Conservation (phyloP, 441 rosid genomes). For the Adansonia grandidieri region DNA sequence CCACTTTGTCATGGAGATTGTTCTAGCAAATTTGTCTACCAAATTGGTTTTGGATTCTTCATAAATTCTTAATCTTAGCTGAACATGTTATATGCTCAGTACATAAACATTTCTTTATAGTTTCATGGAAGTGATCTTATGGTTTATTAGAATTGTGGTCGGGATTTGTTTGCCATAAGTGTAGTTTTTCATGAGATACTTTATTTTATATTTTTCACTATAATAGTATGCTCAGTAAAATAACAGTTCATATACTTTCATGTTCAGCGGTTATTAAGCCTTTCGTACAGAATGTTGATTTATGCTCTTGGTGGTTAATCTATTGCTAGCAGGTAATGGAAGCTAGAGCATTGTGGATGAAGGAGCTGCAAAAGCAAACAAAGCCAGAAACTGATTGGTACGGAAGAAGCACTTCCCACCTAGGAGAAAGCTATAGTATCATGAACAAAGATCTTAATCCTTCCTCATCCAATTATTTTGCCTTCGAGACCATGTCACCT, state of each 20-base stretch:
- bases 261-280: background rate
- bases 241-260: background rate
- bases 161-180: background rate
- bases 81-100: background rate
- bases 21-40: background rate
- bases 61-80: background rate
- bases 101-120: background rate
- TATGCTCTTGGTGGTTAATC: constrained; percentile 27
- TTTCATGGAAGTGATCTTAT: background rate
- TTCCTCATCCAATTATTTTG: constrained; percentile 43
- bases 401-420: constrained; percentile 37
- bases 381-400: constrained; percentile 50
- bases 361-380: constrained; percentile 70
- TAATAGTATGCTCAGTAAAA: background rate
- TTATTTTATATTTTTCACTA: background rate
- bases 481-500: constrained; percentile 46
- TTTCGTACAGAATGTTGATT: constrained; percentile 1
- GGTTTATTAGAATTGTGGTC: background rate
- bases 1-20: background rate
- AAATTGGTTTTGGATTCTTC: constrained; percentile 14
- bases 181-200: constrained; percentile 1
- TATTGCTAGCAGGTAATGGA: constrained; percentile 51
- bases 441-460: constrained; percentile 41
- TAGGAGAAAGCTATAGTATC: constrained; percentile 33
- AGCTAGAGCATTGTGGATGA: constrained; percentile 77